Evolutionary conservation across 2,329 filamentous ascomycete genomes (phyloP).

Genomic region (Juglanconis juglandina): DNA sequence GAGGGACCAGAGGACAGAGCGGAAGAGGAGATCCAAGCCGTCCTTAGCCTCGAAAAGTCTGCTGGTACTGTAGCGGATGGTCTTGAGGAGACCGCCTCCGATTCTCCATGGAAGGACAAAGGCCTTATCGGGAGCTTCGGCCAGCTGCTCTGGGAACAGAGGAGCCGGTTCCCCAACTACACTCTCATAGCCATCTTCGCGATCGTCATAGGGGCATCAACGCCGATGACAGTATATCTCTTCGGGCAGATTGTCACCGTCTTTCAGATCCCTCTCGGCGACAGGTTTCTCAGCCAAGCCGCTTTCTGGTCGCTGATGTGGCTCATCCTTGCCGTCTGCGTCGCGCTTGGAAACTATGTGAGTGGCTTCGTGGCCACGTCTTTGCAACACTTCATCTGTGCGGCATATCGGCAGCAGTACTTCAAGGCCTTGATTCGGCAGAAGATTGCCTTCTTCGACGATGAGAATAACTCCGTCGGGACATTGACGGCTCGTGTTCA

Average conservation of each 20-base stretch:
- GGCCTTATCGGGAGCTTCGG: conserved; percentile 53
- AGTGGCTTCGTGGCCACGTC: conserved; percentile 43
- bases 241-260: conserved; percentile 52
- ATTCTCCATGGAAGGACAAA: conserved; percentile 30
- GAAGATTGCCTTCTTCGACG: conserved; percentile 58
- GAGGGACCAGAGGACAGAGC: conserved; percentile 30
- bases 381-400: conserved; percentile 44
- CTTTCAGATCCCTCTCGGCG: conserved; percentile 39
- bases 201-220: conserved; percentile 1
- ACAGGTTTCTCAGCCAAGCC: conserved; percentile 33
- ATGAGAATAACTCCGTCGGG: conserved; percentile 57
- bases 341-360: conserved; percentile 37
- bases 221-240: conserved; percentile 29
- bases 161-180: conserved; percentile 48
- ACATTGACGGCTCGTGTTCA: conserved; percentile 56
- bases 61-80: conserved; percentile 34
- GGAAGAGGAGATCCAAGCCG: conserved; percentile 38
- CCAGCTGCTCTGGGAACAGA: conserved; percentile 55
- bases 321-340: conserved; percentile 29
- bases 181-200: conserved; percentile 45
- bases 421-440: conserved; percentile 59
- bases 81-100: conserved; percentile 13
- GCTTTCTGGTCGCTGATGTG: conserved; percentile 68
- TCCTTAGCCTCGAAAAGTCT: conserved; percentile 45
- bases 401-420: conserved; percentile 57